Conservation (phyloP, 2,329 filamentous ascomycete species). For the Curvularia verruculosa region DNA sequence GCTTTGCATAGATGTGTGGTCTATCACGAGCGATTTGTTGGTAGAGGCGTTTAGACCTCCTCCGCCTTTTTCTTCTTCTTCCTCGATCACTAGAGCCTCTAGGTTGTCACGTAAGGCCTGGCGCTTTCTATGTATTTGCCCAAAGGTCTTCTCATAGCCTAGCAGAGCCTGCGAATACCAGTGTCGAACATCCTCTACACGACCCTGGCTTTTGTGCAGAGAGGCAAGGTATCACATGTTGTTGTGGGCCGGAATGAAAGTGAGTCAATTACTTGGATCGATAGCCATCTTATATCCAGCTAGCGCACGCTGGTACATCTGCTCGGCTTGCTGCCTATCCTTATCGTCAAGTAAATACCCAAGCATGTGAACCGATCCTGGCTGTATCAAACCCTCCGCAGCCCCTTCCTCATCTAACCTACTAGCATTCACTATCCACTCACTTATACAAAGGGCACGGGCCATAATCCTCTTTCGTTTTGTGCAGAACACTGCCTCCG, state of each 20-base stretch:
- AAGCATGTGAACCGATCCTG: conserved; percentile 9
- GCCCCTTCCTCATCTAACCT: not conserved
- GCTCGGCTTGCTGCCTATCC: conserved; percentile 16
- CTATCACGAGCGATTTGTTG: not conserved
- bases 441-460: conserved; percentile 13
- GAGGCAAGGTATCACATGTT: not conserved
- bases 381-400: conserved; percentile 2
- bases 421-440: conserved; percentile 4
- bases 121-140: not conserved
- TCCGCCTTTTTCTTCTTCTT: not conserved
- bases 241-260: not conserved
- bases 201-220: conserved; percentile 3
- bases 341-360: conserved; percentile 10
- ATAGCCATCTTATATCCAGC: not conserved
- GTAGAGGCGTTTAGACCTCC: not conserved
- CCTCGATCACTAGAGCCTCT: not conserved
- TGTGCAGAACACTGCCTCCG: conserved; percentile 14
- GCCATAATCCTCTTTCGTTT: conserved; percentile 19
- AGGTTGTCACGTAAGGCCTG: conserved; percentile 1
- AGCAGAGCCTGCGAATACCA: conserved; percentile 17
- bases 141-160: conserved; percentile 14
- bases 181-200: conserved; percentile 13
- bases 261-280: not conserved
- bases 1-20: not conserved
- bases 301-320: conserved; percentile 11